A percentile compares a stretch with the other conserved stretches of the same genome.
Conservation (phyloP, 139 green algal genomes). For the Haematococcus sp. region DNA sequence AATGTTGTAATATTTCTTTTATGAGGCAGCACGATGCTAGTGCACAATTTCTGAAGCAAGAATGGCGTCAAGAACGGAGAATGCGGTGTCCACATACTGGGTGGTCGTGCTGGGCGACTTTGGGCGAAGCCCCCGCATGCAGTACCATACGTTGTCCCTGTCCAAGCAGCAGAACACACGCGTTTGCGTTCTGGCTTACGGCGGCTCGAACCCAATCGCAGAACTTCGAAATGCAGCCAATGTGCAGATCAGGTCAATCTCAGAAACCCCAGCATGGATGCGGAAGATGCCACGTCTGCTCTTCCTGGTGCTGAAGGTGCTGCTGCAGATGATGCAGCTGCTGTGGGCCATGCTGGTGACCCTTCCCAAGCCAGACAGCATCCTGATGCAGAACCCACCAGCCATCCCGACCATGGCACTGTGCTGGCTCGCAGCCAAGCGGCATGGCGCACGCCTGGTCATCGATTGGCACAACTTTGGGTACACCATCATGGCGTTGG, state of each 20-base stretch:
- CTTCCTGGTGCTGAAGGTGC: constrained; percentile 50
- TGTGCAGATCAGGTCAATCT: constrained; percentile 37
- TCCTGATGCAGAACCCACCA: constrained; percentile 88
- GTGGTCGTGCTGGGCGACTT: constrained; percentile 96
- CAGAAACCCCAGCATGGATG: constrained; percentile 17
- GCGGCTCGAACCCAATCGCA: constrained; percentile 43
- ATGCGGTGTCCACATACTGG: constrained; percentile 56
- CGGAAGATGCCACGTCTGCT: constrained; percentile 50
- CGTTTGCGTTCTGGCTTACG: constrained; percentile 68
- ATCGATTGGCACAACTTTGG: constrained; percentile 98
- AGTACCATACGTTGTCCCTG: constrained; percentile 90
- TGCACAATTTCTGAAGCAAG: too few species aligned
- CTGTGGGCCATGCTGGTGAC: constrained; percentile 58
- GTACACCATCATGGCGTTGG: constrained; percentile 84
- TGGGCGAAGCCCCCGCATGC: constrained; percentile 92
- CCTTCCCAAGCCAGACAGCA: constrained; percentile 48
- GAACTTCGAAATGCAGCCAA: constrained; percentile 33
- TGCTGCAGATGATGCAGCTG: constrained; percentile 60
- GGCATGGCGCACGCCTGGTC: constrained; percentile 65
- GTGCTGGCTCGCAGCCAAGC: constrained; percentile 60
- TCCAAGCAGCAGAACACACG: constrained; percentile 48
- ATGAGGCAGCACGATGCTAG: too few species aligned
- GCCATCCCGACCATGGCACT: constrained; percentile 83
- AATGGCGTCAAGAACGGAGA: too few species aligned
- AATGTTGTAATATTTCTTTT: too few species aligned